A percentile compares a stretch with the other conserved stretches of the same genome.
These are phyloP conservation scores for Geotrichum citri-aurantii DNA, from an alignment of 1,139 yeast genomes.

Conservation along the genomic window DNA sequence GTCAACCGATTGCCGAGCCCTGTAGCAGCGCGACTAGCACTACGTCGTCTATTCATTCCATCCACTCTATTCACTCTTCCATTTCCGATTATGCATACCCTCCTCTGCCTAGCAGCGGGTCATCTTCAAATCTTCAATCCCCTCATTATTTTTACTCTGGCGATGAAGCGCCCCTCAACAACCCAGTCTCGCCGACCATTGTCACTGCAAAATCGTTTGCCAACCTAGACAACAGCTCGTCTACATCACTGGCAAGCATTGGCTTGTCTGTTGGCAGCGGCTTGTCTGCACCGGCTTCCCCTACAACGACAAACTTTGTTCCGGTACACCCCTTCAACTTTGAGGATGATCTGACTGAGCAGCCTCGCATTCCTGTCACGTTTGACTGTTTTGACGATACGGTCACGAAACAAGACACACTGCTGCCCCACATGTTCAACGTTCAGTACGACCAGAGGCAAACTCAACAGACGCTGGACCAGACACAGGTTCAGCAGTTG, in stretches of 20 bases:
- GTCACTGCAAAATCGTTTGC: background rate
- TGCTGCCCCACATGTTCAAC: conserved; percentile 5
- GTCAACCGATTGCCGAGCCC: background rate
- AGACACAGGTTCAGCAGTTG: conserved; percentile 2
- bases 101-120: conserved; percentile 6
- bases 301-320: background rate
- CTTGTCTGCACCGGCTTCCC: background rate
- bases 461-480: background rate
- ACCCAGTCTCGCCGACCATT: conserved; percentile 12
- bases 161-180: background rate
- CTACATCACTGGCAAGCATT: conserved; percentile 6
- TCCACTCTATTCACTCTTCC: conserved; percentile 6
- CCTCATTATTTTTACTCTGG: background rate
- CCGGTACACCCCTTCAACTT: background rate
- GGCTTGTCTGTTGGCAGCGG: background rate
- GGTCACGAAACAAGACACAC: conserved; percentile 6
- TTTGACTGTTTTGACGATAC: conserved; percentile 2
- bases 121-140: conserved; percentile 2
- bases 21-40: conserved; percentile 2
- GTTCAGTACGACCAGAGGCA: background rate
- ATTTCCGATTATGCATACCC: conserved; percentile 11
- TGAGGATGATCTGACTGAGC: background rate
- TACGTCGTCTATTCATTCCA: background rate
- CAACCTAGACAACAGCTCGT: conserved; percentile 5
- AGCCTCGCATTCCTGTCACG: background rate